Evolutionary conservation across 2,329 filamentous ascomycete species (phyloP).

Genomic region (Pyrenochaeta sp.): DNA sequence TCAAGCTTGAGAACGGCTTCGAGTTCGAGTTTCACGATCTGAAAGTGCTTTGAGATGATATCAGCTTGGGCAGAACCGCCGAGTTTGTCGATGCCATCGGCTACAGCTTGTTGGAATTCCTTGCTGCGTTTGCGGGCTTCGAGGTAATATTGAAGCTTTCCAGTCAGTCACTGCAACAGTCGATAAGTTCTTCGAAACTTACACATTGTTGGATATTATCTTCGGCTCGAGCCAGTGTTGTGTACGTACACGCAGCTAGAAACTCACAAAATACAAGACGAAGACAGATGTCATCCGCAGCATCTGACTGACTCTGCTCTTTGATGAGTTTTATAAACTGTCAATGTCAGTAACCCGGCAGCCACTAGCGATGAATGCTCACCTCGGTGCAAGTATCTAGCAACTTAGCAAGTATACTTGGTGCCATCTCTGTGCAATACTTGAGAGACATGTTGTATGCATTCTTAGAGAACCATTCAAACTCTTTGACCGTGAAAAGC

Average conservation of each 20-base stretch:
- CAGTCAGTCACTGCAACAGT: constrained; percentile 36
- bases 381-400: constrained; percentile 55
- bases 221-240: constrained; percentile 58
- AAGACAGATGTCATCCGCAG: constrained; percentile 59
- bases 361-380: neutral
- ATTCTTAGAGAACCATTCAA: constrained; percentile 85
- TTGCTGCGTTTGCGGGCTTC: constrained; percentile 66
- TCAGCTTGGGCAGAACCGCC: constrained; percentile 59
- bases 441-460: constrained; percentile 79
- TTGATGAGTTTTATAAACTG: constrained; percentile 52
- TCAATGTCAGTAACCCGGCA: constrained; percentile 2
- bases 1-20: constrained; percentile 74
- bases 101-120: constrained; percentile 61
- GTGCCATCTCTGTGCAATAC: constrained; percentile 65
- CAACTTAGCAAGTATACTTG: constrained; percentile 64
- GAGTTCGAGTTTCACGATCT: constrained; percentile 78
- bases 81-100: constrained; percentile 47
- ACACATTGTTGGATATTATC: constrained; percentile 51
- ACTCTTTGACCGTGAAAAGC: constrained; percentile 67
- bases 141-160: constrained; percentile 67
- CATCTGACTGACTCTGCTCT: constrained; percentile 27
- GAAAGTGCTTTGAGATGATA: constrained; percentile 67
- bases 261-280: constrained; percentile 76
- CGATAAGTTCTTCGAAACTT: constrained; percentile 23
- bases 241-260: constrained; percentile 59